Conservation (phyloP, 352 stramenopile species). For the Pseudoperonospora humuli region DNA sequence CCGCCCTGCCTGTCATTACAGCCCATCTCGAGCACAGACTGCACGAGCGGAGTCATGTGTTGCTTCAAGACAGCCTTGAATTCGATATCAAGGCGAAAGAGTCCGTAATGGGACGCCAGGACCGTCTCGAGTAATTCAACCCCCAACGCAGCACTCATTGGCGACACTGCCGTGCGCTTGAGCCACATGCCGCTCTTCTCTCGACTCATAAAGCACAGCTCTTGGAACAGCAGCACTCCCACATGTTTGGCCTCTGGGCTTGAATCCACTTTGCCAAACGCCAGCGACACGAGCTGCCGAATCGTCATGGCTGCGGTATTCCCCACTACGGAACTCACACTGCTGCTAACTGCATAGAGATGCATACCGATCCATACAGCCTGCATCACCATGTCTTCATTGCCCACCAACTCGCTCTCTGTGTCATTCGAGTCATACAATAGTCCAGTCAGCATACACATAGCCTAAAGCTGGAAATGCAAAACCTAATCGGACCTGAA, state of each 20-base stretch:
- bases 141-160: slow-evolving; percentile 66
- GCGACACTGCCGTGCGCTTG: slow-evolving; percentile 68
- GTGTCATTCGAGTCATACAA: slow-evolving; percentile 2
- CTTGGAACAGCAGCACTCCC: slow-evolving; percentile 79
- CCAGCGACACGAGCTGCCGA: slow-evolving; percentile 79
- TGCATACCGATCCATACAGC: slow-evolving; percentile 86
- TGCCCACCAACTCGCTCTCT: slow-evolving; percentile 56
- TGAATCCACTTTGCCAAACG: slow-evolving; percentile 73
- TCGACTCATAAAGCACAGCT: slow-evolving; percentile 80
- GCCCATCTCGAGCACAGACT: slow-evolving; percentile 60
- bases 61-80: slow-evolving; percentile 77
- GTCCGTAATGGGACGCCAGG: slow-evolving; percentile 40
- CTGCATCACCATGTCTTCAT: slow-evolving; percentile 82
- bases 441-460: neutral
- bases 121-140: slow-evolving; percentile 79
- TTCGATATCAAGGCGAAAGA: slow-evolving; percentile 69
- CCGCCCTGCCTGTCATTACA: slow-evolving; percentile 41
- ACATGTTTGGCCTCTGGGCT: slow-evolving; percentile 68
- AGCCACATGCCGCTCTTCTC: slow-evolving; percentile 80
- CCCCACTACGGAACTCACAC: slow-evolving; percentile 68
- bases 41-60: slow-evolving; percentile 64
- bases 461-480: neutral
- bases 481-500: slow-evolving; percentile 3
- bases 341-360: slow-evolving; percentile 61
- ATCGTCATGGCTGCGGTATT: slow-evolving; percentile 87